A percentile compares a stretch with the other conserved stretches of the same genome.
Conservation (phyloP, 2,329 filamentous ascomycete species). For the Zymoseptoria pseudotritici region DNA sequence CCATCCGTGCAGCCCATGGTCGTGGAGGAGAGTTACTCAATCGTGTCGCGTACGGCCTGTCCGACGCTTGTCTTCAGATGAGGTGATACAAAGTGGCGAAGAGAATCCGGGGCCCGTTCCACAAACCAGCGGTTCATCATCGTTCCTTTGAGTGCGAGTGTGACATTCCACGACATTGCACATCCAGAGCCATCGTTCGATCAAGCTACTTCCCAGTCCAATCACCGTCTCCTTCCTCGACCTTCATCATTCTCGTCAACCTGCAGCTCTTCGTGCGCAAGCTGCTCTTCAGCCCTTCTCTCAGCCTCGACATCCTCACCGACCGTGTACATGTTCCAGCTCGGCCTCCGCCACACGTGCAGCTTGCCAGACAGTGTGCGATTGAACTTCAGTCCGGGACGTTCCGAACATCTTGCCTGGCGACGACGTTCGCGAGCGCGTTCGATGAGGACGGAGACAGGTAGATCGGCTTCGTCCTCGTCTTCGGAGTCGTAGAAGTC, state of each 20-base stretch:
- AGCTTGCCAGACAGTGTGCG: conserved; percentile 26
- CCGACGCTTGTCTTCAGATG: background rate
- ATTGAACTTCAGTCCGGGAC: conserved; percentile 23
- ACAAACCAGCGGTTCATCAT: background rate
- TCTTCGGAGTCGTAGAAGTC: conserved; percentile 16
- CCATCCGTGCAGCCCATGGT: background rate
- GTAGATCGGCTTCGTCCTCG: conserved; percentile 19
- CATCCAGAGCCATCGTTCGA: background rate
- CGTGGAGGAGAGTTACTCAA: background rate
- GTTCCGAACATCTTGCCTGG: conserved; percentile 16
- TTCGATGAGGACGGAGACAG: conserved; percentile 21
- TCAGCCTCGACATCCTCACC: conserved; percentile 24
- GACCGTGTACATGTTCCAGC: conserved; percentile 22
- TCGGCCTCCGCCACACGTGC: conserved; percentile 26
- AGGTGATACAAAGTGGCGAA: background rate
- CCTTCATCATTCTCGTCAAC: background rate
- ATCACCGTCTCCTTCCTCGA: background rate
- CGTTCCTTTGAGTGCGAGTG: background rate
- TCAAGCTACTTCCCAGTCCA: background rate
- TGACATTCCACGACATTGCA: background rate
- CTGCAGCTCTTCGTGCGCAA: background rate
- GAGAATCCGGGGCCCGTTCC: background rate
- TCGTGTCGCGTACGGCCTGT: background rate
- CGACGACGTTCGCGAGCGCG: conserved; percentile 14
- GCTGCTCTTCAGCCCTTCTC: conserved; percentile 13